A percentile compares a stretch with the other conserved stretches of the same genome.
These are phyloP conservation scores for Fusarium sp. DNA, from an alignment of 2,329 filamentous ascomycete species.

Conservation along the genomic window DNA sequence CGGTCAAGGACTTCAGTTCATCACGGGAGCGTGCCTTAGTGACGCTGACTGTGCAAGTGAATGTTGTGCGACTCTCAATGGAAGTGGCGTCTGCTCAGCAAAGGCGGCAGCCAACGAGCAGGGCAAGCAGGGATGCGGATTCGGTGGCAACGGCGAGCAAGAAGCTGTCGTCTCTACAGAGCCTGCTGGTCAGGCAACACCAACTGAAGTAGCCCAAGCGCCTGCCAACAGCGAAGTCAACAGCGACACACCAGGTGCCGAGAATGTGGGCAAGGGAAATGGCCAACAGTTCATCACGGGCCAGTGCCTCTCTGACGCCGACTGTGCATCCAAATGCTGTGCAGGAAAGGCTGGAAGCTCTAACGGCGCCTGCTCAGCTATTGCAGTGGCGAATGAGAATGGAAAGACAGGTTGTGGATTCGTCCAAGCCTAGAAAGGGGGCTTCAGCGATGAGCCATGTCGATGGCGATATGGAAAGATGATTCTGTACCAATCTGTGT, in stretches of 20 bases:
- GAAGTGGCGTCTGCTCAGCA: slow-evolving; percentile 46
- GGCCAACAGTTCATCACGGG: slow-evolving; percentile 45
- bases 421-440: slow-evolving; percentile 38
- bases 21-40: slow-evolving; percentile 32
- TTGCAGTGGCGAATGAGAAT: slow-evolving; percentile 14
- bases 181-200: background rate
- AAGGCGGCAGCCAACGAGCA: slow-evolving; percentile 41
- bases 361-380: slow-evolving; percentile 18
- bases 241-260: slow-evolving; percentile 20
- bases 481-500: background rate
- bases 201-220: background rate
- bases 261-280: slow-evolving; percentile 38
- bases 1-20: slow-evolving; percentile 28
- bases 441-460: background rate
- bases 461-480: background rate
- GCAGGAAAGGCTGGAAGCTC: slow-evolving; percentile 22
- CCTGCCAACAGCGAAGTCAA: background rate
- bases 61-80: slow-evolving; percentile 45
- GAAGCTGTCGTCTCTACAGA: background rate
- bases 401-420: slow-evolving; percentile 51
- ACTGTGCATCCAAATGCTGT: slow-evolving; percentile 44
- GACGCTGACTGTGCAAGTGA: slow-evolving; percentile 43
- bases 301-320: slow-evolving; percentile 39
- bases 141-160: slow-evolving; percentile 19
- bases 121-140: slow-evolving; percentile 51